These are phyloP conservation scores for Crithidia thermophila DNA, from an alignment of 208 protist species.

Conservation along the genomic window DNA sequence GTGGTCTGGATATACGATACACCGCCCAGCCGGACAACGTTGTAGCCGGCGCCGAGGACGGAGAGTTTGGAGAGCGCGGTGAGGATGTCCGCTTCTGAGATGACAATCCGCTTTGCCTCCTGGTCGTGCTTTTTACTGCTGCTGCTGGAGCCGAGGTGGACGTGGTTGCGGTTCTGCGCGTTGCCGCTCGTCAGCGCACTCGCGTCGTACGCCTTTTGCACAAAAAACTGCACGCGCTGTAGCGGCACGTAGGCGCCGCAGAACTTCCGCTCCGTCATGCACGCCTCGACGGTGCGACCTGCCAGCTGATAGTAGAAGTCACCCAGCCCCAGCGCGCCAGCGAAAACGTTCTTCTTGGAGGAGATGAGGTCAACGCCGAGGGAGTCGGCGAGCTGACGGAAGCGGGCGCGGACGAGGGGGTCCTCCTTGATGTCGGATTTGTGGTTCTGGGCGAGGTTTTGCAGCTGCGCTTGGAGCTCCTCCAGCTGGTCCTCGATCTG, in stretches of 20 bases:
- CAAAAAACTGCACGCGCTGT: conserved; percentile 47
- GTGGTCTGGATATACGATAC: conserved; percentile 88
- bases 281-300: conserved; percentile 78
- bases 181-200: conserved; percentile 23
- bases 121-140: conserved; percentile 5
- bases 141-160: background rate
- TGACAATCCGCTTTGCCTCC: conserved; percentile 30
- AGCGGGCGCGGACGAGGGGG: conserved; percentile 80
- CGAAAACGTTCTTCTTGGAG: conserved; percentile 88
- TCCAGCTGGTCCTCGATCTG: conserved; percentile 84
- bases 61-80: conserved; percentile 75
- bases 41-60: conserved; percentile 77
- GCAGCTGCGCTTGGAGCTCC: conserved; percentile 68
- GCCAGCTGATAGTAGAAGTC: conserved; percentile 90
- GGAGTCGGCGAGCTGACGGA: conserved; percentile 87
- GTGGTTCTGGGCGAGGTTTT: conserved; percentile 58
- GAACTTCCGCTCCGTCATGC: conserved; percentile 86
- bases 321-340: conserved; percentile 72
- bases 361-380: conserved; percentile 88
- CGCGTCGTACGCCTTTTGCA: conserved; percentile 69
- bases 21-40: conserved; percentile 63
- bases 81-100: conserved; percentile 72
- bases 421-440: conserved; percentile 79
- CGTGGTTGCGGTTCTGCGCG: background rate
- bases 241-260: conserved; percentile 85